These are phyloP conservation scores for Aspergillus novoparasiticus DNA, from an alignment of 2,329 filamentous ascomycete species.

Conservation along the genomic window DNA sequence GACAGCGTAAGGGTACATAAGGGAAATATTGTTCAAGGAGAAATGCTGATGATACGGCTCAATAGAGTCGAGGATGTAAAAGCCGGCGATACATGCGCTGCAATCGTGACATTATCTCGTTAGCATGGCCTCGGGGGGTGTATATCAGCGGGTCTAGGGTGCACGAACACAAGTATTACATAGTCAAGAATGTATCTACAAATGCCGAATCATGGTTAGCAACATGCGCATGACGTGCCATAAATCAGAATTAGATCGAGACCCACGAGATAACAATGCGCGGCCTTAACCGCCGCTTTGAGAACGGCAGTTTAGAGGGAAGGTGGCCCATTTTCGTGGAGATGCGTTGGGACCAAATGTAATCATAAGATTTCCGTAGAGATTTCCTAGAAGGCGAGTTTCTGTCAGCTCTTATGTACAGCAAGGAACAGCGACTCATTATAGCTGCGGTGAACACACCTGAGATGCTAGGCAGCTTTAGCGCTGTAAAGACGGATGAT, in stretches of 20 bases:
- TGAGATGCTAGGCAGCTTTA: background rate
- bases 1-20: constrained; percentile 60
- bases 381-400: background rate
- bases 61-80: constrained; percentile 55
- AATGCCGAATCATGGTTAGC: constrained; percentile 2
- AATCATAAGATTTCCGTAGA: background rate
- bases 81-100: constrained; percentile 55
- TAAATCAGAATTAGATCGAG: constrained; percentile 7
- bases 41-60: constrained; percentile 62
- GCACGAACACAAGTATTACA: constrained; percentile 58
- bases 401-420: background rate
- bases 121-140: background rate
- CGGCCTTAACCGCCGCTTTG: constrained; percentile 54
- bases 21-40: constrained; percentile 57
- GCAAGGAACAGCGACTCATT: background rate
- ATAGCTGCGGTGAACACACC: background rate
- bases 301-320: constrained; percentile 53
- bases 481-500: background rate
- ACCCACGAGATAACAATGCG: constrained; percentile 57
- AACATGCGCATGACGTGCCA: background rate
- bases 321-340: constrained; percentile 29
- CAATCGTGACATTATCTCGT: constrained; percentile 7
- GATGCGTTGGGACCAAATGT: background rate
- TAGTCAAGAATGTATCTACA: constrained; percentile 61
- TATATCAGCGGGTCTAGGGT: background rate